These are phyloP conservation scores for Naganishia vaughanmartiniae DNA, from an alignment of 768 basidiomycete genomes.

Conservation along the genomic window DNA sequence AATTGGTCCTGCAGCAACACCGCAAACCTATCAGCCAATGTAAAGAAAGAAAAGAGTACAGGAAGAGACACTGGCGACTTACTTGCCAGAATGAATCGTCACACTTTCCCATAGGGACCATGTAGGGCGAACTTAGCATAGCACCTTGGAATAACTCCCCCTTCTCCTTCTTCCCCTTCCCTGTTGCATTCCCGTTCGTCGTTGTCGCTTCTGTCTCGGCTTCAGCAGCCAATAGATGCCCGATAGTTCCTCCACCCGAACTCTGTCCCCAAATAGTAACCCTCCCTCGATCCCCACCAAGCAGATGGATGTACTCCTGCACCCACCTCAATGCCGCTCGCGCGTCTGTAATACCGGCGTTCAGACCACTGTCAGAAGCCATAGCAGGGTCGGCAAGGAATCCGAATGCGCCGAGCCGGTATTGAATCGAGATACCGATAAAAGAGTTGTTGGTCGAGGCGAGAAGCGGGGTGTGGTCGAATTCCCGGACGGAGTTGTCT, in stretches of 20 bases:
- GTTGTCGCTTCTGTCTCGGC: background rate
- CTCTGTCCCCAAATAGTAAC: constrained; percentile 29
- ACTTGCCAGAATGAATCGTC: constrained; percentile 26
- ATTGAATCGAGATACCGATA: constrained; percentile 32
- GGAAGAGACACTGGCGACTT: background rate
- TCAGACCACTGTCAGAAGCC: constrained; percentile 12
- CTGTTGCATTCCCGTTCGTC: background rate
- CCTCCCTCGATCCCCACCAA: constrained; percentile 15
- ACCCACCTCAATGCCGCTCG: constrained; percentile 25
- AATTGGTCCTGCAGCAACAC: constrained; percentile 7
- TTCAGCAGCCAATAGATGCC: constrained; percentile 22
- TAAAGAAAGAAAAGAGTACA: background rate
- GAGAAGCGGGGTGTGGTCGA: constrained; percentile 28
- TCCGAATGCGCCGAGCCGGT: constrained; percentile 31
- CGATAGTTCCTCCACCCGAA: constrained; percentile 21
- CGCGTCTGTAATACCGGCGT: constrained; percentile 26
- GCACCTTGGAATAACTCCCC: constrained; percentile 12
- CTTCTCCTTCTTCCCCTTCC: background rate
- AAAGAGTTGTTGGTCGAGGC: constrained; percentile 10
- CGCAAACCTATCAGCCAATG: background rate
- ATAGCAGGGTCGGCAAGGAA: constrained; percentile 28
- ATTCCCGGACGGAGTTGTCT: constrained; percentile 32
- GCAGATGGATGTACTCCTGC: constrained; percentile 10
- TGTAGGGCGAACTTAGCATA: constrained; percentile 26
- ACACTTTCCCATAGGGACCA: constrained; percentile 21